Percentiles rank a stretch among this genome's conserved stretches.
Evolutionary conservation across 2,329 filamentous ascomycete species (phyloP).

Genomic region (Exophiala viscosa): DNA sequence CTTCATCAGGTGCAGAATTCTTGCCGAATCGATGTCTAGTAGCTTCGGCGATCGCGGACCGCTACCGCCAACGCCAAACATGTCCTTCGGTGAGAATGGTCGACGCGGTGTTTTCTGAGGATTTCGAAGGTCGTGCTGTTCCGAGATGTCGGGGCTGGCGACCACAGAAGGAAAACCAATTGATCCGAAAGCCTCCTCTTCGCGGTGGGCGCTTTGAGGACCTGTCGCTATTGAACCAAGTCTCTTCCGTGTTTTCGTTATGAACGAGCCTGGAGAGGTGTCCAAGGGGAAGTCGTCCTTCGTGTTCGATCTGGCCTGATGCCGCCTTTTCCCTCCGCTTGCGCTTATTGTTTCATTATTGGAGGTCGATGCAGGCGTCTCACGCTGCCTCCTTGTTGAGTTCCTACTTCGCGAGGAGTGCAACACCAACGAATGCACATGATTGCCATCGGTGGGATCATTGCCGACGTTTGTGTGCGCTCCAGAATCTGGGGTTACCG

Average conservation of each 20-base stretch:
- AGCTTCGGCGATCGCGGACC: conserved; percentile 35
- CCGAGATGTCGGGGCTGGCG: conserved; percentile 33
- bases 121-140: conserved; percentile 34
- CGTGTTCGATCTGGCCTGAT: conserved; percentile 26
- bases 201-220: conserved; percentile 30
- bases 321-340: conserved; percentile 32
- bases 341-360: conserved; percentile 14
- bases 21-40: conserved; percentile 44
- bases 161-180: conserved; percentile 49
- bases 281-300: conserved; percentile 19
- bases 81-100: conserved; percentile 25
- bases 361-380: conserved; percentile 24
- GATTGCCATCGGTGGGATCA: conserved; percentile 12
- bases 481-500: conserved; percentile 45
- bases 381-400: conserved; percentile 15
- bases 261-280: conserved; percentile 27
- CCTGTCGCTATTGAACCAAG: conserved; percentile 30
- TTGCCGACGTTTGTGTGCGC: conserved; percentile 33
- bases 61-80: conserved; percentile 18
- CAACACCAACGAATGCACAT: conserved; percentile 17
- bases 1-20: conserved; percentile 50
- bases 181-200: conserved; percentile 40
- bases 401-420: conserved; percentile 23
- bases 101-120: conserved; percentile 24
- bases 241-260: conserved; percentile 28